Evolutionary conservation across 2,329 filamentous ascomycete genomes (phyloP).

Genomic region (Ceratocystis eucalypticola): DNA sequence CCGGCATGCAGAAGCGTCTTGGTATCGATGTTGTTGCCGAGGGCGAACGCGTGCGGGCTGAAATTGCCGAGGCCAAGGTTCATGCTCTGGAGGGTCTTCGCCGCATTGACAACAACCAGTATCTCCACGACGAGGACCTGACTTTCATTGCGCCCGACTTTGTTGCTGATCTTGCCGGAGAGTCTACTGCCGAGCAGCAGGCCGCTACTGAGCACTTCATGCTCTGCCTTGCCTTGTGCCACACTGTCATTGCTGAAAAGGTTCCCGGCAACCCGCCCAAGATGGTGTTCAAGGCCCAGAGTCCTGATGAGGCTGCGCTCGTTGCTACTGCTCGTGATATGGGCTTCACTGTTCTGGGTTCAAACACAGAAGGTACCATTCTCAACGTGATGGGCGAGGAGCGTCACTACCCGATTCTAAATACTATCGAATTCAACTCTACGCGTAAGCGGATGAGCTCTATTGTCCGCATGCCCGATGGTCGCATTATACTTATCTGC

Average conservation of each 20-base stretch:
- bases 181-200: conserved; percentile 62
- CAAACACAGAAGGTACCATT: conserved; percentile 64
- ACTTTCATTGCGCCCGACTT: conserved; percentile 90
- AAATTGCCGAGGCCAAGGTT: conserved; percentile 66
- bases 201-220: conserved; percentile 78
- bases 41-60: conserved; percentile 52
- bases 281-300: conserved; percentile 94
- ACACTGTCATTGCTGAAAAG: conserved; percentile 86
- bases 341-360: conserved; percentile 82
- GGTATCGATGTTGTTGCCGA: conserved; percentile 80
- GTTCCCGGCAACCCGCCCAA: conserved; percentile 78
- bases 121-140: conserved; percentile 74
- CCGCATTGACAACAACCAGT: conserved; percentile 74
- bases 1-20: conserved; percentile 85
- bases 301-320: conserved; percentile 86
- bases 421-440: conserved; percentile 96
- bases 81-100: conserved; percentile 61
- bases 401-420: conserved; percentile 71
- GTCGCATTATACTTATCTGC: conserved; percentile 80
- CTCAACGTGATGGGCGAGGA: conserved; percentile 81
- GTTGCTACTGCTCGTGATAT: conserved; percentile 90
- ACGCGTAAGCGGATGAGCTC: conserved; percentile 90
- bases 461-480: conserved; percentile 87
- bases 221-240: conserved; percentile 87
- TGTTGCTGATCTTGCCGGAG: conserved; percentile 66